These are phyloP conservation scores for Fusarium tjaetaba DNA, from an alignment of 2,329 filamentous ascomycete genomes.

Conservation along the genomic window DNA sequence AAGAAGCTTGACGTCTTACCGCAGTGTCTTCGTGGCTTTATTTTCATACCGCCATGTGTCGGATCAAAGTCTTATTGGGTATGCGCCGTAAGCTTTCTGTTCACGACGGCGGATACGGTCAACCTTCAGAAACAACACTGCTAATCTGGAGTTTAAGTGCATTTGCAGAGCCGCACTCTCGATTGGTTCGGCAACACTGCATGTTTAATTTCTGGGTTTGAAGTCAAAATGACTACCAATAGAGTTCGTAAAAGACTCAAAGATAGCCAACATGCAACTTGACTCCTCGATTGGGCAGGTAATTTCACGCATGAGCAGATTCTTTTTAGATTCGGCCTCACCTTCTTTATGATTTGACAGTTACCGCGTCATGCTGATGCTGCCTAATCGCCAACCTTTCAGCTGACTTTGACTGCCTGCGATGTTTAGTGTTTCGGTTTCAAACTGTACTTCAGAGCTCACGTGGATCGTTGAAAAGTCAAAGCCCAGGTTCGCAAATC, in stretches of 20 bases:
- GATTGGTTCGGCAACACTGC: fast-evolving
- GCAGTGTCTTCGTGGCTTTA: fast-evolving
- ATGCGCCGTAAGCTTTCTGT: fast-evolving
- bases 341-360: too few relatives aligned
- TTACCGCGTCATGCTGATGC: too few relatives aligned
- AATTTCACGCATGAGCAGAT: too few relatives aligned
- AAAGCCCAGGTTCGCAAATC: neutral
- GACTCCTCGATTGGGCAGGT: neutral
- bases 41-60: fast-evolving
- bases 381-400: fast-evolving
- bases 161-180: fast-evolving
- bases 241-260: neutral
- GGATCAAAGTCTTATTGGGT: fast-evolving
- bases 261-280: fast-evolving
- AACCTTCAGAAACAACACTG: fast-evolving
- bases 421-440: fast-evolving
- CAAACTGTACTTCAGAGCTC: fast-evolving
- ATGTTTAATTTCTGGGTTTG: fast-evolving
- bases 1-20: fast-evolving
- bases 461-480: fast-evolving
- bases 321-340: too few relatives aligned
- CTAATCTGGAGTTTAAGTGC: fast-evolving
- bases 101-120: fast-evolving
- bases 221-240: fast-evolving
- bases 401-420: fast-evolving